phyloP scores from a whole-genome alignment of 2,329 filamentous ascomycete genomes.

The Xylariaceae sp. region DNA sequence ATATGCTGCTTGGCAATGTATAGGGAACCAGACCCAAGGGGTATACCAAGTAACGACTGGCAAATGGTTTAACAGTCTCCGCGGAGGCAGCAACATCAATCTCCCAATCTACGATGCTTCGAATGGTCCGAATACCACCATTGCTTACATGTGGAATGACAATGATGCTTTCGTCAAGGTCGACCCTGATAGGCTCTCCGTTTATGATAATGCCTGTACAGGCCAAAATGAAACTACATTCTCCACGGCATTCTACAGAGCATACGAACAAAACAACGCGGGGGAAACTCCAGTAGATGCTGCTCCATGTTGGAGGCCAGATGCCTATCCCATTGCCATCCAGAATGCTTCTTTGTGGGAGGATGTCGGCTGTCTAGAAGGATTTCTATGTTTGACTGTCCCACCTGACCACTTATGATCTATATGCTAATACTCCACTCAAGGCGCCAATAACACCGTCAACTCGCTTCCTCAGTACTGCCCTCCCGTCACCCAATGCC shows the following conservation, averaged over 20 bases:
- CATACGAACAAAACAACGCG: slow-evolving; percentile 23
- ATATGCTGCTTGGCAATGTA: slow-evolving; percentile 41
- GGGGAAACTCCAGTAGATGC: slow-evolving; percentile 36
- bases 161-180: slow-evolving; percentile 25
- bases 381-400: slow-evolving; percentile 41
- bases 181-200: slow-evolving; percentile 26
- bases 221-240: slow-evolving; percentile 40
- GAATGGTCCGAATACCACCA: slow-evolving; percentile 34
- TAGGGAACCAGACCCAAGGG: slow-evolving; percentile 42
- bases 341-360: slow-evolving; percentile 38
- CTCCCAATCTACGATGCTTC: slow-evolving; percentile 36
- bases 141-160: slow-evolving; percentile 30
- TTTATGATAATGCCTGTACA: slow-evolving; percentile 42
- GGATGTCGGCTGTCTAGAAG: slow-evolving; percentile 37
- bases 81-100: slow-evolving; percentile 22
- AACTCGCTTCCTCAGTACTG: slow-evolving; percentile 47
- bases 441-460: slow-evolving; percentile 44
- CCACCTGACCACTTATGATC: background rate
- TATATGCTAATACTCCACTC: slow-evolving; percentile 2
- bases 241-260: slow-evolving; percentile 40
- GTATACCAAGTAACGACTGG: slow-evolving; percentile 37
- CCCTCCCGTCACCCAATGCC: slow-evolving; percentile 38
- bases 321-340: slow-evolving; percentile 40
- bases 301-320: slow-evolving; percentile 39
- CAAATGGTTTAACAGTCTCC: slow-evolving; percentile 41